Percentiles rank a stretch among this genome's conserved stretches.
Evolutionary conservation across 176 grass and related monocot genomes (phyloP).

Genomic region (Carex kokanica): DNA sequence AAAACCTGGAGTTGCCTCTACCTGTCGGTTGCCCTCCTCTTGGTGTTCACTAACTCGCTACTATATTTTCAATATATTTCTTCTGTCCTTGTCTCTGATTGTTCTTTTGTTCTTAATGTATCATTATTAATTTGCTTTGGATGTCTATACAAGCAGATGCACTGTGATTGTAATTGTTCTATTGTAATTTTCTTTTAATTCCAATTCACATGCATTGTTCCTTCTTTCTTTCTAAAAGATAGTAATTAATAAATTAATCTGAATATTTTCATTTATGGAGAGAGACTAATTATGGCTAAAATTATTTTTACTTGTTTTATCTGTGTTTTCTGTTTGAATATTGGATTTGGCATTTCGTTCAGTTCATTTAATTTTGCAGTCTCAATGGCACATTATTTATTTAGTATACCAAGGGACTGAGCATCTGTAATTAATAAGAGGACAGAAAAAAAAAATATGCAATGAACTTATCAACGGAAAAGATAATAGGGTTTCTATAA

Average conservation of each 20-base stretch:
- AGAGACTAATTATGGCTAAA: neutral
- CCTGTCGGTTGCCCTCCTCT: slow-evolving; percentile 58
- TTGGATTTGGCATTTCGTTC: neutral
- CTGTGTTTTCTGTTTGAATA: neutral
- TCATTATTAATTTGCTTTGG: neutral
- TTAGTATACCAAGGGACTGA: neutral
- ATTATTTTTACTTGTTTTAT: neutral
- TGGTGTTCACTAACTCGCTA: slow-evolving; percentile 36
- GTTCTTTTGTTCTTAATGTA: neutral
- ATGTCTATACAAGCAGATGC: neutral
- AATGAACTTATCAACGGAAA: neutral
- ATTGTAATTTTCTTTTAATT: too few relatives aligned
- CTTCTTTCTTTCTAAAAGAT: neutral
- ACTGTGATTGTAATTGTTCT: neutral
- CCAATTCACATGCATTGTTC: neutral
- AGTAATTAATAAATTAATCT: neutral
- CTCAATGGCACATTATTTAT: neutral
- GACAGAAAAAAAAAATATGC: neutral
- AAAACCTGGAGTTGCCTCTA: slow-evolving; percentile 77
- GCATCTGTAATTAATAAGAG: neutral
- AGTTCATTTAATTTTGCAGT: neutral
- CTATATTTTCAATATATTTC: neutral
- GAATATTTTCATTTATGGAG: neutral
- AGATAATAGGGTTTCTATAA: neutral
- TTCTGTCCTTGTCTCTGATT: neutral